Evolutionary conservation across 2,329 filamentous ascomycete genomes (phyloP).

Genomic region (Epichloe baconii): DNA sequence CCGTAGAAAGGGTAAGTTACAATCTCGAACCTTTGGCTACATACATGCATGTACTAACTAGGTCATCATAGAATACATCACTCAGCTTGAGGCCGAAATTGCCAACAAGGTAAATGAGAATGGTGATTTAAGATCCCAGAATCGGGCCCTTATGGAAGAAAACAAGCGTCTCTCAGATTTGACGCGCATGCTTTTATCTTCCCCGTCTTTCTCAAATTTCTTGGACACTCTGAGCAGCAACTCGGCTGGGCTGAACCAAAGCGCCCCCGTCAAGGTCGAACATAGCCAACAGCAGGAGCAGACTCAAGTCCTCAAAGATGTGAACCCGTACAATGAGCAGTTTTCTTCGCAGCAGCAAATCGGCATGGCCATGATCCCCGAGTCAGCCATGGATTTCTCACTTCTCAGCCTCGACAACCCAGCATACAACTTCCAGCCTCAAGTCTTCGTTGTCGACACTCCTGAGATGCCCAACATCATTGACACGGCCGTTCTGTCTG

Average conservation of each 20-base stretch:
- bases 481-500: constrained; percentile 50
- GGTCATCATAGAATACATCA: constrained; percentile 68
- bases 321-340: constrained; percentile 45
- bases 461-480: constrained; percentile 50
- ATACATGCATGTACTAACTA: not conserved
- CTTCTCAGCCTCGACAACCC: constrained; percentile 48
- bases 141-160: constrained; percentile 70
- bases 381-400: constrained; percentile 62
- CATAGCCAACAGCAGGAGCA: constrained; percentile 26
- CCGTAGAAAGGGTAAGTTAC: constrained; percentile 78
- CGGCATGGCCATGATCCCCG: constrained; percentile 72
- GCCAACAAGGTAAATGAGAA: constrained; percentile 73
- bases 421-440: constrained; percentile 50
- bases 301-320: constrained; percentile 49
- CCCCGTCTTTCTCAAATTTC: constrained; percentile 71
- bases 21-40: not conserved
- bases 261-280: constrained; percentile 24
- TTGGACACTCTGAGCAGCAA: constrained; percentile 57
- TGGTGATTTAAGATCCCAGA: constrained; percentile 66
- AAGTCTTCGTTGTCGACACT: constrained; percentile 64
- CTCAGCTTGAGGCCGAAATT: constrained; percentile 83
- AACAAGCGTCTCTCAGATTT: constrained; percentile 69
- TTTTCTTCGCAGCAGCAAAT: constrained; percentile 52
- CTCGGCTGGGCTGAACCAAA: constrained; percentile 31
- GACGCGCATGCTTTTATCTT: constrained; percentile 69